Percentiles rank a stretch among this genome's conserved stretches.
Evolutionary conservation across 176 grass and related monocot genomes (phyloP).

Genomic region (Chloris gayana): DNA sequence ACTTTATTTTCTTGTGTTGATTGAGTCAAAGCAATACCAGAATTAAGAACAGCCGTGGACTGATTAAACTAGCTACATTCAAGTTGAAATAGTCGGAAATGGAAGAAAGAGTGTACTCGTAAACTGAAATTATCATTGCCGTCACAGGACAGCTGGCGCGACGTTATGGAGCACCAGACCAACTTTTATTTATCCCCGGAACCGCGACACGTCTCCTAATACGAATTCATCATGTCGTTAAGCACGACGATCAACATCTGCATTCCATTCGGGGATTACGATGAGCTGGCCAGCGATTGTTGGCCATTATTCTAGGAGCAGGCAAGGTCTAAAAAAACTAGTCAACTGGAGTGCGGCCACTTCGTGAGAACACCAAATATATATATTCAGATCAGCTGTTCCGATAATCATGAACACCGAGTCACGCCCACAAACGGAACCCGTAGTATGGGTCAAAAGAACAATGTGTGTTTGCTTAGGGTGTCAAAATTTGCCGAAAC

Average conservation of each 20-base stretch:
- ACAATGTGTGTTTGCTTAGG: neutral
- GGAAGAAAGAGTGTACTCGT: neutral
- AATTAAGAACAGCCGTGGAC: neutral
- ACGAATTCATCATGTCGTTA: neutral
- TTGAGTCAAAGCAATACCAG: neutral
- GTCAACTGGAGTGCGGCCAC: neutral
- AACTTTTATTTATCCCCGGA: slow-evolving; percentile 18
- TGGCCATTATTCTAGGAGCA: neutral
- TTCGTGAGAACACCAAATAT: neutral
- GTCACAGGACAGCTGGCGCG: slow-evolving; percentile 10
- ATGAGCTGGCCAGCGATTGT: slow-evolving; percentile 22
- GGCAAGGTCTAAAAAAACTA: slow-evolving; percentile 7
- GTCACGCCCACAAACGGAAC: neutral
- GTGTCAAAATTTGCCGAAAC: neutral
- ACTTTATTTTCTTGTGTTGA: neutral
- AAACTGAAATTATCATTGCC: neutral
- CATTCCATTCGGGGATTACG: neutral
- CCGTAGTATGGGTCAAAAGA: neutral
- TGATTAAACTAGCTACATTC: neutral
- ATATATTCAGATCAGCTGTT: neutral
- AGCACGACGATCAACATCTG: neutral
- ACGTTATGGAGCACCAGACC: neutral
- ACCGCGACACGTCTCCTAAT: slow-evolving; percentile 19
- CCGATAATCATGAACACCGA: neutral
- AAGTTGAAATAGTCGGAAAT: slow-evolving; percentile 7